Evolutionary conservation across 2,329 filamentous ascomycete species (phyloP), one percentile per base, ranked within the genome.

Genomic region (Hypoxylon sp.): DNA sequence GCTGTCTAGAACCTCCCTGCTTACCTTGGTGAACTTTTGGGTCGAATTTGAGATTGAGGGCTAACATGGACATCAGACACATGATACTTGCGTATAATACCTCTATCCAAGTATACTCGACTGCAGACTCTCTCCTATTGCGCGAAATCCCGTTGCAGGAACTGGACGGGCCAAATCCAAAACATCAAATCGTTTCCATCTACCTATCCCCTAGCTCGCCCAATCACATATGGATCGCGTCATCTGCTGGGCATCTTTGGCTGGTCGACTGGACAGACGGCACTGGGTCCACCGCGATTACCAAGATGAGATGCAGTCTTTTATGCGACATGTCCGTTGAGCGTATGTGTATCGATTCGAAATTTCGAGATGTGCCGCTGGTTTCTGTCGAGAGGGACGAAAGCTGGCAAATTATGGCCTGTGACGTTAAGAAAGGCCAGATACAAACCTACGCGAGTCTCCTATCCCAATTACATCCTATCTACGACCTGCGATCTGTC

Each of bases 81-180:
- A 69, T 97, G 27, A 85, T 97, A 49, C 70, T 96, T 47, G 83
- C 87, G 21, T 90, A 90, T 64, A 82, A 86, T 53, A 86, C 83
- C 19, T 87, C 87, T 7, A 77, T 97, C 44, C 88, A 91, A 68
- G 80, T 96, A 17, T 96, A 94, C 71, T 89, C 89, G 1, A 83
- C 90, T 20, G 77, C 83, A 58, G 91, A 91, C 45, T 97, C 94
- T 1, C 81, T 95, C 38, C 82, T 95, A 15, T 78, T 90, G 34
- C 86, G 90, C 60, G 83, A 85, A 47, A 86, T 97, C 37, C 74
- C 81, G 8, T 74, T 87, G 59, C 75, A 61, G 66, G 71, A 63
- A 15, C 55, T 62, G 38, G 62, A 59, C 11, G 45, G 57, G 8
- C 63, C 67, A 5, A 62, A 60, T n/a, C 55, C 62, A n/a, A 56